Percentiles rank a stretch among this genome's conserved stretches.
These are phyloP conservation scores for Podospora appendiculata DNA, from an alignment of 495 filamentous ascomycete genomes.

Conservation along the genomic window DNA sequence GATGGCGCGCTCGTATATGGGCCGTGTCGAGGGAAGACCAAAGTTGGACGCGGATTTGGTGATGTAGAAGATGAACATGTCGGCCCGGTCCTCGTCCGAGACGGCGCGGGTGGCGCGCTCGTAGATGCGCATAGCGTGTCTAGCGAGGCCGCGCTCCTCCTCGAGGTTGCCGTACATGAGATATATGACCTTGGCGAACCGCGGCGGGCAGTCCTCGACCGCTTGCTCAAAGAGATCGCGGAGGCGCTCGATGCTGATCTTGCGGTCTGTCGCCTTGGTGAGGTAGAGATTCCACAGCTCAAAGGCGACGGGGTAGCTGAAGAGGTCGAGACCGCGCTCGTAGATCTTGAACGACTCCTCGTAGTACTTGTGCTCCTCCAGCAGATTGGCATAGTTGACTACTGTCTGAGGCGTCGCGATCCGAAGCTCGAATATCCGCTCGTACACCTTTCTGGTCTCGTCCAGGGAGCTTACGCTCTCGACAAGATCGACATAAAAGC, in stretches of 20 bases:
- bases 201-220: slow-evolving; percentile 86
- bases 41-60: slow-evolving; percentile 99
- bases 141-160: slow-evolving; percentile 91
- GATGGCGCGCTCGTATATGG: slow-evolving; percentile 95
- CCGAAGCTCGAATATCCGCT: slow-evolving; percentile 94
- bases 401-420: slow-evolving; percentile 98
- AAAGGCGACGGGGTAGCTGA: slow-evolving; percentile 96
- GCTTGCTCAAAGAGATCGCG: slow-evolving; percentile 97
- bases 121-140: slow-evolving; percentile 98
- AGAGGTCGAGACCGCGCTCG: slow-evolving; percentile 92
- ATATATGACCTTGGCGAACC: slow-evolving; percentile 93
- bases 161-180: slow-evolving; percentile 98
- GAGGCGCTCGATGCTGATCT: slow-evolving; percentile 88
- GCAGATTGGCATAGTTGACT: slow-evolving; percentile 93
- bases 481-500: slow-evolving; percentile 97
- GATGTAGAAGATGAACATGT: slow-evolving; percentile 99
- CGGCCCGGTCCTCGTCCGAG: slow-evolving; percentile 86
- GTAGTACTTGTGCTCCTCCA: slow-evolving; percentile 93
- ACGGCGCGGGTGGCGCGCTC: slow-evolving; percentile 95
- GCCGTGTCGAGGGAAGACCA: slow-evolving; percentile 86
- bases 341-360: slow-evolving; percentile 98
- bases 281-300: slow-evolving; percentile 98
- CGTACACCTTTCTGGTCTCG: slow-evolving; percentile 90
- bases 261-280: slow-evolving; percentile 92
- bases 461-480: slow-evolving; percentile 88